Base-by-base conservation (phyloP, 2,329 filamentous ascomycete genomes). In the Fusarium acutatum region DNA sequence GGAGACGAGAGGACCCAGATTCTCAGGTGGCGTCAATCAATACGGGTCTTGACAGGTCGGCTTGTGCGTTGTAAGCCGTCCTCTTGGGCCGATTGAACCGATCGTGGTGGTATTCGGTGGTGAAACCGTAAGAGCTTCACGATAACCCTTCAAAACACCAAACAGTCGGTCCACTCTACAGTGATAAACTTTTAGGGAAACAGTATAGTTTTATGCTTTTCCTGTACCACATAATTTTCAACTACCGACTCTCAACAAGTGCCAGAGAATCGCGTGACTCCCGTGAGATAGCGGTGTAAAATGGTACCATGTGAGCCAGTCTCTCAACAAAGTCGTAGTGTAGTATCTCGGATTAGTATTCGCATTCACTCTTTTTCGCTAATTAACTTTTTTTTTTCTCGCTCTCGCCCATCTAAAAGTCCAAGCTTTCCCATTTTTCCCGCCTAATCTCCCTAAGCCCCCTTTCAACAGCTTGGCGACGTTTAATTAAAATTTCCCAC, bases 391-490 rank as follows among this genome's bases (percentile, higher is more conserved):
- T 40, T 24, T 34, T n/a, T 35, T 17, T 4, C 44, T 47, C 26
- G 44, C 44, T 47, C 7, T 54, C 14, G 24, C 20, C 24, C 41
- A 24, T 50, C 41, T 35, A 59, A 59, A 58, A 37, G 56, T 59
- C 56, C 40, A 59, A 50, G 56, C 56, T 59, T 49, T 26, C 22
- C 12, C 38, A 22, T 43, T 34, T 40, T 59, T 43, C 38, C 60
- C 34, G 35, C 14, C 9, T 46, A 70, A 70, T 70, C 53, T 70
- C 67, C 65, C 60, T 32, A 49, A 56, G 6, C 50, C 44, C 52
- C 67, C 65, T 40, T 50, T 53, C 30, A 43, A 40, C 28, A 22
- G 30, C 52, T 69, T 60, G 41, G 53, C 65, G 28, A 28, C 30
- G 34, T 41, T 54, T 40, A 40, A 54, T 54, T 40, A 54, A 54